Evolutionary conservation across 345 rosid species (phyloP), one percentile per base, ranked within the genome.

Genomic region (Brassica incana): DNA sequence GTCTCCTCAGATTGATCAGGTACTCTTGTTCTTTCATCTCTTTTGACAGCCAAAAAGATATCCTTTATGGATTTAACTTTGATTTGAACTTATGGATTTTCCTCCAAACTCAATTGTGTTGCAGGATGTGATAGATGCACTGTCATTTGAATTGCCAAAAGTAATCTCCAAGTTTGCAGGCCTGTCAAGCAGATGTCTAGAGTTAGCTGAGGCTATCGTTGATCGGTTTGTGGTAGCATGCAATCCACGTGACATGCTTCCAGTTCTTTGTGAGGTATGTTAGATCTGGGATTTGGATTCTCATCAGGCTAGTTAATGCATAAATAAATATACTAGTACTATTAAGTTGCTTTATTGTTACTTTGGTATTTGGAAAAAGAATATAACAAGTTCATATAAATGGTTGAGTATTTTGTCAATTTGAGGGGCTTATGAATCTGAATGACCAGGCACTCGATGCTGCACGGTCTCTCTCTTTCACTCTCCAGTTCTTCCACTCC

Each of bases 211-310:
- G 40, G 62, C 64, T 25, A 76, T 92, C 61, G 74, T 92, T 67
- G 80, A 84, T 81, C 81, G 68, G 56, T 86, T 91, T 68, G 80
- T 86, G 74, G 84, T 69, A 78, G 82, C 38, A 43, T 89, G 97
- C 73, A 89, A 79, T 82, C 98, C 99, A 0, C 87, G 95, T 27
- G 98, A 95, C 80, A 90, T 95, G 98, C 87, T 88, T 83, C 70
- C 92, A 32, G 74, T 95, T 87, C 87, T 95, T 71, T 95, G 95
- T 32, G 98, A 88, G 97, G 99, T 92, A 77, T 10, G 75, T 14
- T 27, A 32, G 11, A 50, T 71, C 56, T 18, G 38, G 43, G 27
- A 29, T 70, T 70, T 18, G 10, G 56, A 6, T 29, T 64, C 30
- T 20, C 35, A 69, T 75, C 50, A 27, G 67, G 18, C 74, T 68